These are phyloP conservation scores for Xylaria sp. DNA, from an alignment of 2,329 filamentous ascomycete species.

Conservation along the genomic window DNA sequence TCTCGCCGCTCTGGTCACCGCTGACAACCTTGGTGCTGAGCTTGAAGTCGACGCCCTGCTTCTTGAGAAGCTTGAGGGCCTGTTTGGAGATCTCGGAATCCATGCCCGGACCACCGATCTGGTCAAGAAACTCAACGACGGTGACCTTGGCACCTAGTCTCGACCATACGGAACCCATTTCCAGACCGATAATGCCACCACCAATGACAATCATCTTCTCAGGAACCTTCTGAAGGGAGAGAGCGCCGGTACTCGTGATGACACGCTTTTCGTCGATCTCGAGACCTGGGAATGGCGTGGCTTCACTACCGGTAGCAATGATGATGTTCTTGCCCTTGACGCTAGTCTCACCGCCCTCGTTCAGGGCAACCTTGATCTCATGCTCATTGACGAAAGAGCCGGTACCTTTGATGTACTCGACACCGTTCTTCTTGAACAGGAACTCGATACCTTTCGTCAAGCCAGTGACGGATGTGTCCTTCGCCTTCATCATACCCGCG, in stretches of 20 bases:
- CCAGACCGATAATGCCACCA: slow-evolving; percentile 96
- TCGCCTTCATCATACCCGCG: slow-evolving; percentile 95
- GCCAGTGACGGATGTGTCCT: slow-evolving; percentile 85
- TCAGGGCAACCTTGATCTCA: slow-evolving; percentile 87
- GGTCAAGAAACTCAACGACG: slow-evolving; percentile 92
- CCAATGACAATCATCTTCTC: slow-evolving; percentile 98
- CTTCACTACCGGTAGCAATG: slow-evolving; percentile 94
- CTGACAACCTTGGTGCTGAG: slow-evolving; percentile 91
- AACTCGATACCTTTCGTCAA: slow-evolving; percentile 98
- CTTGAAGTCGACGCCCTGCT: slow-evolving; percentile 99
- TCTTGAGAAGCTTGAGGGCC: slow-evolving; percentile 88
- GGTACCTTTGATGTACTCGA: slow-evolving; percentile 95
- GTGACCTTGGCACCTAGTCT: slow-evolving; percentile 92
- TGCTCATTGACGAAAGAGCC: slow-evolving; percentile 87
- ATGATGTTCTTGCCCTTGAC: slow-evolving; percentile 95
- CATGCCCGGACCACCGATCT: slow-evolving; percentile 98
- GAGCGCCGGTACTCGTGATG: slow-evolving; percentile 93
- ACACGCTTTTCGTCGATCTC: slow-evolving; percentile 98
- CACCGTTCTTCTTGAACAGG: slow-evolving; percentile 98
- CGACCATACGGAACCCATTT: slow-evolving; percentile 99
- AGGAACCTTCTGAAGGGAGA: slow-evolving; percentile 86
- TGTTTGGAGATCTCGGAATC: slow-evolving; percentile 90
- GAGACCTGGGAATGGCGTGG: slow-evolving; percentile 94
- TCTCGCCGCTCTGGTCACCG: slow-evolving; percentile 80
- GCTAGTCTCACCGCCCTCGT: slow-evolving; percentile 88